Conservation (phyloP, 2,329 filamentous ascomycete genomes). For the Grosmannia serpens region DNA sequence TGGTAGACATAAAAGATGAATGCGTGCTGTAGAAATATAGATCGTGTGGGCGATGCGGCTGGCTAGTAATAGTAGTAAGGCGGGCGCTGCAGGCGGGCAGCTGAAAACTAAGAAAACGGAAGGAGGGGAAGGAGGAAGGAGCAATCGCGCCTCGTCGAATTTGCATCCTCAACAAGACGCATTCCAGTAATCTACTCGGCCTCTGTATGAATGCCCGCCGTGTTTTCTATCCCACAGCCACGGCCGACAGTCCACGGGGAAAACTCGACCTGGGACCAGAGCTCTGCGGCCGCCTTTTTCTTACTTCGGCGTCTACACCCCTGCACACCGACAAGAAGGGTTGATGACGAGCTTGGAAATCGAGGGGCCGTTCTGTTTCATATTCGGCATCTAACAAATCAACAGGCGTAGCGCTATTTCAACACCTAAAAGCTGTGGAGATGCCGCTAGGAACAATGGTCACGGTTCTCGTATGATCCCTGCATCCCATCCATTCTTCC, state of each 20-base stretch:
- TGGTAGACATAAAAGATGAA: neutral
- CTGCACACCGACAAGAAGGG: neutral
- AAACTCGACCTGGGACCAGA: neutral
- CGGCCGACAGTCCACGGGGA: no score
- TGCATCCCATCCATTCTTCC: no score
- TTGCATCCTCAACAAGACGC: neutral
- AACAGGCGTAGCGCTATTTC: neutral
- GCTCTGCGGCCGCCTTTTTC: neutral
- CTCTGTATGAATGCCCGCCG: neutral
- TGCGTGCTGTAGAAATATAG: neutral
- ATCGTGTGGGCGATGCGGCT: neutral
- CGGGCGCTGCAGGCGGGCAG: neutral
- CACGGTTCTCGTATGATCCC: neutral
- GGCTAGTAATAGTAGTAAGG: neutral
- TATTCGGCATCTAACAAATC: neutral
- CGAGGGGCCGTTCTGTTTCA: neutral
- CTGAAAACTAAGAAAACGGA: neutral
- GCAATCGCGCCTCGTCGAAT: neutral
- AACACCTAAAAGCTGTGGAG: neutral
- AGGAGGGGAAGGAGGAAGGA: neutral
- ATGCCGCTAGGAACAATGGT: neutral
- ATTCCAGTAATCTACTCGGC: neutral
- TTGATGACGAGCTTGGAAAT: neutral
- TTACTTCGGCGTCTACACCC: neutral
- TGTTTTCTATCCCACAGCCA: neutral